Percentiles rank a stretch among this genome's conserved stretches.
Evolutionary conservation across 768 basidiomycete species (phyloP).

Genomic region (Russula virescens): DNA sequence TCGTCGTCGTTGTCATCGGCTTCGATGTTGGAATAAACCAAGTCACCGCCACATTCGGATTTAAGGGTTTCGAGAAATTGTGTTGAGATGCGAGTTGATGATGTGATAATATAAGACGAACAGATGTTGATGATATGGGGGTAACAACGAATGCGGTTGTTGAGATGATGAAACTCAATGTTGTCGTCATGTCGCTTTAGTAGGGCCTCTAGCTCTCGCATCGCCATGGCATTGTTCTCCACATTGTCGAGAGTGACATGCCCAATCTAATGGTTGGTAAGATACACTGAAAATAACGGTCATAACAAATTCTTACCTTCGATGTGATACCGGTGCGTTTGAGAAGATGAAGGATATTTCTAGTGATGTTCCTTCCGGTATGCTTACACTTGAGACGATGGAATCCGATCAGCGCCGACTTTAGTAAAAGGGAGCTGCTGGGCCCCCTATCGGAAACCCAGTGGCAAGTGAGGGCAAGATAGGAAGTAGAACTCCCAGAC

Average conservation of each 20-base stretch:
- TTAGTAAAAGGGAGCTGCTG: neutral
- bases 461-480: neutral
- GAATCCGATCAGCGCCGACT: neutral
- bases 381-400: neutral
- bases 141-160: neutral
- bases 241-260: neutral
- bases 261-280: neutral
- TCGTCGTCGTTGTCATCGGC: too few species aligned
- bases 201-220: neutral
- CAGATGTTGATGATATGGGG: neutral
- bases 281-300: neutral
- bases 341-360: neutral
- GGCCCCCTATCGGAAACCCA: neutral
- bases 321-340: neutral
- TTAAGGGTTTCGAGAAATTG: neutral
- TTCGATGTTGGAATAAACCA: too few species aligned
- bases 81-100: neutral
- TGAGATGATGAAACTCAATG: neutral
- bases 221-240: neutral
- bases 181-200: neutral
- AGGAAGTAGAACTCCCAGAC: neutral
- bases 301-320: neutral
- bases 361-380: neutral
- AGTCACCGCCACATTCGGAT: neutral
- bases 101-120: neutral